Evolutionary conservation across 805 yeast species (phyloP).

Genomic region (Barnettozyma wickerhamii): DNA sequence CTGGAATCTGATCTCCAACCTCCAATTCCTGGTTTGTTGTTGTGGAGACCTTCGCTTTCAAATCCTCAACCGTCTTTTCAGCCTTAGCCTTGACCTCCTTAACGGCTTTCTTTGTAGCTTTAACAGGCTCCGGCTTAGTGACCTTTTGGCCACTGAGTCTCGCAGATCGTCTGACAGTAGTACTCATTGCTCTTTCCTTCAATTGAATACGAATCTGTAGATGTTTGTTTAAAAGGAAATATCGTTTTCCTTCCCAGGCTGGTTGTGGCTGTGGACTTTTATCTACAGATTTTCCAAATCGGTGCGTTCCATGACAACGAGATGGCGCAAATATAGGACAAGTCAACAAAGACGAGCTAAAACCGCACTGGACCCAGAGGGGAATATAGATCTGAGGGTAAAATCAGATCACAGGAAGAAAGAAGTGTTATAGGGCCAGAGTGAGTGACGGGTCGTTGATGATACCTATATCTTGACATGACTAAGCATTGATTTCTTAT

Average conservation of each 20-base stretch:
- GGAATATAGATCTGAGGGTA: too few relatives aligned
- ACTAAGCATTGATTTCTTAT: too few relatives aligned
- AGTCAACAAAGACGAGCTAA: too few relatives aligned
- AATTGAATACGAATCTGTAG: background rate
- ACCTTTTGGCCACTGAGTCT: constrained; percentile 20
- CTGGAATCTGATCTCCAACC: constrained; percentile 66
- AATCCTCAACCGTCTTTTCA: constrained; percentile 2
- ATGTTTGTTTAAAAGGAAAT: background rate
- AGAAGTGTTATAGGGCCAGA: too few relatives aligned
- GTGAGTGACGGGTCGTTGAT: too few relatives aligned
- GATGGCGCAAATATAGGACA: too few relatives aligned
- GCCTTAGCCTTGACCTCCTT: constrained; percentile 13
- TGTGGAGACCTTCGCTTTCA: background rate
- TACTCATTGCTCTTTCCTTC: background rate
- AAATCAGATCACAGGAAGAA: too few relatives aligned
- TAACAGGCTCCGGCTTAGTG: constrained; percentile 18
- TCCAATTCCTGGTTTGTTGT: constrained; percentile 33
- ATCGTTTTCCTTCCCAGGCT: background rate
- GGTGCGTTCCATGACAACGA: too few relatives aligned
- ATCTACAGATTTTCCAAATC: constrained; percentile 10
- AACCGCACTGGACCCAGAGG: too few relatives aligned
- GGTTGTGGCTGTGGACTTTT: background rate
- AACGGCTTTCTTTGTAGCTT: background rate
- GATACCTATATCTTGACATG: too few relatives aligned
- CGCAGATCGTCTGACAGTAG: constrained; percentile 15